Evolutionary conservation across 805 yeast species (phyloP).

Genomic region (Phaffomyces antillensis): DNA sequence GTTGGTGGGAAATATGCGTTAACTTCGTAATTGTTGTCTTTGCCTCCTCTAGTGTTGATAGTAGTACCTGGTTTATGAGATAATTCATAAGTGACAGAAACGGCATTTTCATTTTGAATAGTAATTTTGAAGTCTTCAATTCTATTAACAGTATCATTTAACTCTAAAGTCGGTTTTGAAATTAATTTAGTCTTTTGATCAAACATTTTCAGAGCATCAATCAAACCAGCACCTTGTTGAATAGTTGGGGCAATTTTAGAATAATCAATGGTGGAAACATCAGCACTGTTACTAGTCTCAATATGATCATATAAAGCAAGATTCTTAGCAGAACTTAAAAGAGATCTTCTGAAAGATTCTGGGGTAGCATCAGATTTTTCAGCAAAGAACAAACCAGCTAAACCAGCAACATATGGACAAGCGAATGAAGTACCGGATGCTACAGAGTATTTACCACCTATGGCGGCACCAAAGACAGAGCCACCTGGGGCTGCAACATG

Average conservation of each 20-base stretch:
- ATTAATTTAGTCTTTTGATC: conserved; percentile 6
- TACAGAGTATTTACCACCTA: conserved; percentile 5
- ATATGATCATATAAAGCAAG: neutral
- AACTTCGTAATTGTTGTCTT: neutral
- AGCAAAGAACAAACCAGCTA: conserved; percentile 9
- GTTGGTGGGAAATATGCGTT: conserved; percentile 7
- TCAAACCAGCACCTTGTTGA: conserved; percentile 15
- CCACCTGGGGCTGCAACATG: conserved; percentile 15
- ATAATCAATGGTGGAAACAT: conserved; percentile 3
- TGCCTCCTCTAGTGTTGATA: conserved; percentile 2
- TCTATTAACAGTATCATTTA: conserved; percentile 12
- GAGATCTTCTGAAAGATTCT: neutral
- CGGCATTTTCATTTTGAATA: conserved; percentile 5
- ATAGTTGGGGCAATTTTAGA: conserved; percentile 7
- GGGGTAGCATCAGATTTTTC: conserved; percentile 4
- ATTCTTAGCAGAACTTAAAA: conserved; percentile 6
- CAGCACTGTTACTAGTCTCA: neutral
- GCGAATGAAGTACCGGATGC: conserved; percentile 14
- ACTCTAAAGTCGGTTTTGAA: conserved; percentile 7
- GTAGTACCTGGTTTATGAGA: conserved; percentile 7
- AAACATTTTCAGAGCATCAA: conserved; percentile 8
- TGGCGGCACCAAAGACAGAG: conserved; percentile 9
- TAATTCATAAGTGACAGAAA: conserved; percentile 7
- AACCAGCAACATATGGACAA: conserved; percentile 14
- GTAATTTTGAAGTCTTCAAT: conserved; percentile 9